Conservation (phyloP, 2,329 filamentous ascomycete species). For the Aureobasidium sp. region DNA sequence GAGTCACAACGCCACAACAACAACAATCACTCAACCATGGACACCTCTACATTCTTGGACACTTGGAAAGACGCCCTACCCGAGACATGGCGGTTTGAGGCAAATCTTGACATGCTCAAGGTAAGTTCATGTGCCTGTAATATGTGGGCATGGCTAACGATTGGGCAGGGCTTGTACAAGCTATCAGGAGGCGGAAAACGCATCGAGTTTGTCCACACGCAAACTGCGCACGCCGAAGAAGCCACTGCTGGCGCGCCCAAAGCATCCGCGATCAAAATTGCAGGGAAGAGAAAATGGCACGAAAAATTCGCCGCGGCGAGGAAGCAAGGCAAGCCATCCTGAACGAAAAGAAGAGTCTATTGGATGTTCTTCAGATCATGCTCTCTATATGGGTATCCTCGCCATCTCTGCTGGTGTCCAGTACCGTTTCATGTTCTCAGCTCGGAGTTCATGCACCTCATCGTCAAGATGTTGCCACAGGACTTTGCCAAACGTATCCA, state of each 20-base stretch:
- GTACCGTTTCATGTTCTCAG: constrained; percentile 81
- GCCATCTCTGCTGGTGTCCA: constrained; percentile 72
- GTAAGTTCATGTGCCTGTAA: constrained; percentile 9
- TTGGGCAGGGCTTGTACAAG: background rate
- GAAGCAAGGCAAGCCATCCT: constrained; percentile 13
- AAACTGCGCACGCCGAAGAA: background rate
- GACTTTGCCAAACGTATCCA: constrained; percentile 73
- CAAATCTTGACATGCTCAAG: constrained; percentile 22
- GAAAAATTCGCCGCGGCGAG: constrained; percentile 30
- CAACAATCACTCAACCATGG: constrained; percentile 13
- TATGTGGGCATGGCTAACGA: background rate
- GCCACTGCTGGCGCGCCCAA: background rate
- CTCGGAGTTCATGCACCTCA: constrained; percentile 70
- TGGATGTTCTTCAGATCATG: background rate
- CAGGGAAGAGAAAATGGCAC: constrained; percentile 33
- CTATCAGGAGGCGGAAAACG: background rate
- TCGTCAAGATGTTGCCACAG: constrained; percentile 79
- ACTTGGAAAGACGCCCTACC: constrained; percentile 33
- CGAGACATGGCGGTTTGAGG: constrained; percentile 27
- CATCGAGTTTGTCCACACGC: background rate
- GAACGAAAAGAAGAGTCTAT: background rate
- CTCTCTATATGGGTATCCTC: constrained; percentile 56
- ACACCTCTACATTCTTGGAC: constrained; percentile 27
- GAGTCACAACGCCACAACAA: constrained; percentile 14
- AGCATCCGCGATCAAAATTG: constrained; percentile 10